A percentile compares a stretch with the other conserved stretches of the same genome.
These are phyloP conservation scores for Trametes pubescens DNA, from an alignment of 1,284 basidiomycete species.

Conservation along the genomic window DNA sequence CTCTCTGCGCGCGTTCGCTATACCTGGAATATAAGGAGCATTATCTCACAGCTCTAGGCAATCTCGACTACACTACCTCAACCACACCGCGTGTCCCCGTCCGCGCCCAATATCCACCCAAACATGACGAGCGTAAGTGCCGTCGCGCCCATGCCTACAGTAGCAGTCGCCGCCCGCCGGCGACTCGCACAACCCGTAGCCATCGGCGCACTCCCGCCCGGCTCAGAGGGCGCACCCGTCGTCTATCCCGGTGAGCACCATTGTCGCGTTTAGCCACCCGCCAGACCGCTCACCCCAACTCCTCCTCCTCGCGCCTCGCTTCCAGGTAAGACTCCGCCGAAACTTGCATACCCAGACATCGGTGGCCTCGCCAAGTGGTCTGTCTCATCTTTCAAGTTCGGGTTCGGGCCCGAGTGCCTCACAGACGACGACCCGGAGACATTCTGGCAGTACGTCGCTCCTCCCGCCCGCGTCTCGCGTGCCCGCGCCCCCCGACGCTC, in stretches of 20 bases:
- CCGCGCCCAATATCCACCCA: not conserved
- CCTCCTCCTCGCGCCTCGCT: slow-evolving; percentile 14
- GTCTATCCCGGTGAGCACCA: slow-evolving; percentile 46
- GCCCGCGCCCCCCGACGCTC: not conserved
- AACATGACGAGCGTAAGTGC: slow-evolving; percentile 36
- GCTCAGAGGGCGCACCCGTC: slow-evolving; percentile 46
- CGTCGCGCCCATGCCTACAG: slow-evolving; percentile 18
- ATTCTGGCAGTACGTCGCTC: slow-evolving; percentile 92
- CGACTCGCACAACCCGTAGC: slow-evolving; percentile 21
- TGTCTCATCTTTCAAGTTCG: slow-evolving; percentile 97
- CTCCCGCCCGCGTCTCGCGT: not conserved
- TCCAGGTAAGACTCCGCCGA: slow-evolving; percentile 53
- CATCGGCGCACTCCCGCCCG: slow-evolving; percentile 22
- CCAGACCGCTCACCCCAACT: not conserved
- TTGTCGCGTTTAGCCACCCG: not conserved
- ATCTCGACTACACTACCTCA: not conserved
- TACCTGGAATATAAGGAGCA: too few species aligned
- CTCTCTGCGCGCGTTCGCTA: too few species aligned
- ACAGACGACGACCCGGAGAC: slow-evolving; percentile 90
- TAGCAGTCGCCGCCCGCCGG: slow-evolving; percentile 27
- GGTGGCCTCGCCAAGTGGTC: slow-evolving; percentile 91
- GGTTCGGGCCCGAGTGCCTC: slow-evolving; percentile 94
- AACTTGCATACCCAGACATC: slow-evolving; percentile 79
- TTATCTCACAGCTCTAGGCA: not conserved
- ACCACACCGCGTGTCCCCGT: not conserved